Conservation (phyloP, 2,329 filamentous ascomycete genomes). For the Claviceps purpurea region DNA sequence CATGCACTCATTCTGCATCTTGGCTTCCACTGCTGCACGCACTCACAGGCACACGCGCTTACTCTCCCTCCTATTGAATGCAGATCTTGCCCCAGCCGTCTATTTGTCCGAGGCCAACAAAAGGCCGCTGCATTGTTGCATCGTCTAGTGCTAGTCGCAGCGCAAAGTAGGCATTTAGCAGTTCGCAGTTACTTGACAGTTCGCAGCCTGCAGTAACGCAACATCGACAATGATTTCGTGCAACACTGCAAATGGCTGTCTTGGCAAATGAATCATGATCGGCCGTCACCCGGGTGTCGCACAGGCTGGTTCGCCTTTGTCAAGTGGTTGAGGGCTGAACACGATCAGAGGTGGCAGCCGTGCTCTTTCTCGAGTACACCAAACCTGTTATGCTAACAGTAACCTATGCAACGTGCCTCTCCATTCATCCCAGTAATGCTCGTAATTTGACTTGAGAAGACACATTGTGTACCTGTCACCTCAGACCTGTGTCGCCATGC, state of each 20-base stretch:
- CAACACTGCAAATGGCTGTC: not conserved
- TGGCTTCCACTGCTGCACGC: not conserved
- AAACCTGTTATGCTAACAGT: not conserved
- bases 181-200: not conserved
- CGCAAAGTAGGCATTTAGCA: no score
- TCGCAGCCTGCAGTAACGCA: not conserved
- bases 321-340: not conserved
- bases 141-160: not conserved
- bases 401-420: not conserved
- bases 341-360: not conserved
- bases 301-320: not conserved
- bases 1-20: not conserved
- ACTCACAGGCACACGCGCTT: not conserved
- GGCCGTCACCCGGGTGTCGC: not conserved
- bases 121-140: not conserved
- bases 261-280: not conserved
- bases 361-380: not conserved
- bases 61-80: not conserved
- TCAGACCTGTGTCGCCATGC: not conserved
- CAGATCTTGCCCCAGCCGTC: not conserved
- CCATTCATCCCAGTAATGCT: not conserved
- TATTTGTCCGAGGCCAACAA: constrained; percentile 1
- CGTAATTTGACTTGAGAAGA: not conserved
- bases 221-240: no score
- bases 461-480: no score